A percentile compares a stretch with the other conserved stretches of the same genome.
phyloP scores from a whole-genome alignment of 2,329 filamentous ascomycete species.

The Fulvia fulva region DNA sequence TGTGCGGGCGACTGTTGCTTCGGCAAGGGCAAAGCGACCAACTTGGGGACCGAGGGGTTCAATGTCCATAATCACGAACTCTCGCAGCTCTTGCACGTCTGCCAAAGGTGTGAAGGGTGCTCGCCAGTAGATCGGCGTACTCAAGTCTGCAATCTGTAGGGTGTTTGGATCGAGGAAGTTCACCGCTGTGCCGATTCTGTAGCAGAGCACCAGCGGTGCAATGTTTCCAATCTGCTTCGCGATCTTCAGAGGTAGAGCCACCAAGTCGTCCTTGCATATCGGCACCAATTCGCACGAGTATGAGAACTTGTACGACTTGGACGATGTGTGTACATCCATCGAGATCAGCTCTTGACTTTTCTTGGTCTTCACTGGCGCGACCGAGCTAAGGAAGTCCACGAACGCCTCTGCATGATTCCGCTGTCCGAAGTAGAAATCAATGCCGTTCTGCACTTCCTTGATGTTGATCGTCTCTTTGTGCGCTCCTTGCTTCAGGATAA shows the following conservation, averaged over 20 bases:
- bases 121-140: conserved; percentile 82
- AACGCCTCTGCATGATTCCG: conserved; percentile 91
- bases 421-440: conserved; percentile 91
- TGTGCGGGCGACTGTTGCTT: conserved; percentile 82
- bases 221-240: conserved; percentile 88
- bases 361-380: conserved; percentile 73
- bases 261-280: conserved; percentile 94
- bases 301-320: conserved; percentile 90
- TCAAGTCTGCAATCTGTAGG: conserved; percentile 84
- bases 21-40: conserved; percentile 78
- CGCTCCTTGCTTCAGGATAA: conserved; percentile 90
- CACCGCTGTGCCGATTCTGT: conserved; percentile 81
- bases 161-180: conserved; percentile 88
- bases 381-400: conserved; percentile 81
- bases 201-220: conserved; percentile 77
- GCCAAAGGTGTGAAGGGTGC: conserved; percentile 79
- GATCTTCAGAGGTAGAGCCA: conserved; percentile 85
- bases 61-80: conserved; percentile 94
- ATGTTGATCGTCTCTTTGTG: conserved; percentile 96
- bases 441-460: conserved; percentile 90
- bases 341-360: conserved; percentile 92
- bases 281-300: conserved; percentile 87
- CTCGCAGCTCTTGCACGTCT: conserved; percentile 77
- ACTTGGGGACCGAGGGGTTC: conserved; percentile 71
- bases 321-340: conserved; percentile 84